Evolutionary conservation across 2,329 filamentous ascomycete genomes (phyloP).

Genomic region (Colletotrichum spaethianum): DNA sequence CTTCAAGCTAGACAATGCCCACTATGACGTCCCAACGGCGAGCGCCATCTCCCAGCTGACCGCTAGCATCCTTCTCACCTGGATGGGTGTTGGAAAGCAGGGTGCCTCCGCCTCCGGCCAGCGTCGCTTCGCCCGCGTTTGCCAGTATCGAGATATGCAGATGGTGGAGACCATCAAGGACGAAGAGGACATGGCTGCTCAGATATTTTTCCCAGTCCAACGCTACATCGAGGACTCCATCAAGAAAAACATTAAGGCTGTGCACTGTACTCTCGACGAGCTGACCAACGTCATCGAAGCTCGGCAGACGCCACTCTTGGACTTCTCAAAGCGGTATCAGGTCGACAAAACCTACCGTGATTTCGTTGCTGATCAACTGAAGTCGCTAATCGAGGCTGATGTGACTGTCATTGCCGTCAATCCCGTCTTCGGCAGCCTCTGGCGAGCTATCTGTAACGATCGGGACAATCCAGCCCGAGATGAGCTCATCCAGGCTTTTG

Average conservation of each 20-base stretch:
- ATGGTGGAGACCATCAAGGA: neutral
- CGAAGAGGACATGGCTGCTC: conserved; percentile 17
- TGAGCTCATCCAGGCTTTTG: conserved; percentile 58
- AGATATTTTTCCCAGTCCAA: conserved; percentile 19
- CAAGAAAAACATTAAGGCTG: conserved; percentile 38
- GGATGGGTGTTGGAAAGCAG: conserved; percentile 57
- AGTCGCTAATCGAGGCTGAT: conserved; percentile 59
- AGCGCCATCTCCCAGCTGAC: conserved; percentile 57
- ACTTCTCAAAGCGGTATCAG: conserved; percentile 58
- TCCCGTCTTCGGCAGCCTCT: conserved; percentile 64
- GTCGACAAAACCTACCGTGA: conserved; percentile 54
- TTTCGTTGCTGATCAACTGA: conserved; percentile 56
- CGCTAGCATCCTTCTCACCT: conserved; percentile 56
- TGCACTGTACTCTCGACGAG: conserved; percentile 42
- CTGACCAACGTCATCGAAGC: conserved; percentile 46
- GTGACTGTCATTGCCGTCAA: conserved; percentile 62
- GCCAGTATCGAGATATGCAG: neutral
- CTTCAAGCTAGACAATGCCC: conserved; percentile 48
- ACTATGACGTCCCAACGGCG: conserved; percentile 39
- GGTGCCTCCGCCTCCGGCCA: conserved; percentile 22
- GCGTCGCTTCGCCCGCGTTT: conserved; percentile 1
- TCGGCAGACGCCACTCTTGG: conserved; percentile 46
- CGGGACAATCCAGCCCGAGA: conserved; percentile 57
- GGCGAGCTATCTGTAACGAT: conserved; percentile 65
- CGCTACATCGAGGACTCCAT: neutral